Evolutionary conservation across 345 rosid species (phyloP), one percentile per base, ranked within the genome.

Genomic region (Acer yangbiense): DNA sequence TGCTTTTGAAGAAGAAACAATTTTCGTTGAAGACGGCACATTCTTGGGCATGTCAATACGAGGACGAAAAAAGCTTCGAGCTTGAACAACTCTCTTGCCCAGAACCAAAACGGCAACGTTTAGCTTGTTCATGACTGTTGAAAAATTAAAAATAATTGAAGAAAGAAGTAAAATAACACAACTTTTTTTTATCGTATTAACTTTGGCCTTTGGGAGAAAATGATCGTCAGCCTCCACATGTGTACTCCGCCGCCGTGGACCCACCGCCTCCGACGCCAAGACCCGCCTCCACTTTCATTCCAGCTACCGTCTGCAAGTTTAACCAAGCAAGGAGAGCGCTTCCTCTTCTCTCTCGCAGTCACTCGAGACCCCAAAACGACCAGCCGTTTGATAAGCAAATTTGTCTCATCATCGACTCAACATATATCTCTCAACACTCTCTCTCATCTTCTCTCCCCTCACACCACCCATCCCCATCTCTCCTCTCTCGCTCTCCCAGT

Each of bases 401-500:
- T 95, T 74, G 92, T 91, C 7, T 89, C 92, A 27, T 83, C 91
- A 11, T 89, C 93, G 0, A 90, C 98, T 3, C 90, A 92, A 85
- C 85, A 90, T 64, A 60, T 87, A 5, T 82, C 93, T 66, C 93
- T 95, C 29, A 89, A 90, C 78, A 92, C 93, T 23, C 94, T 93
- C 75, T 88, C 96, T 68, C 91, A 90, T 81, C 89, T 93, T 23
- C 90, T 95, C 67, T 90, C 96, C 1, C 89, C 90, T 48, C 74
- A 81, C 25, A 77, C 77, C 44, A 71, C 94, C 2, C 87, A 85
- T 57, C 81, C 81, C 35, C 87, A 79, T 58, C 89, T 93, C 79
- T 84, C 90, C 78, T 81, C 85, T 48, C 82, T 86, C 43, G 92
- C 99, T 55, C 84, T 88, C 81, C 89, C 89, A 11, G 97, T 94